Conservation (phyloP, 2,329 filamentous ascomycete species). For the Scedosporium aurantiacum region DNA sequence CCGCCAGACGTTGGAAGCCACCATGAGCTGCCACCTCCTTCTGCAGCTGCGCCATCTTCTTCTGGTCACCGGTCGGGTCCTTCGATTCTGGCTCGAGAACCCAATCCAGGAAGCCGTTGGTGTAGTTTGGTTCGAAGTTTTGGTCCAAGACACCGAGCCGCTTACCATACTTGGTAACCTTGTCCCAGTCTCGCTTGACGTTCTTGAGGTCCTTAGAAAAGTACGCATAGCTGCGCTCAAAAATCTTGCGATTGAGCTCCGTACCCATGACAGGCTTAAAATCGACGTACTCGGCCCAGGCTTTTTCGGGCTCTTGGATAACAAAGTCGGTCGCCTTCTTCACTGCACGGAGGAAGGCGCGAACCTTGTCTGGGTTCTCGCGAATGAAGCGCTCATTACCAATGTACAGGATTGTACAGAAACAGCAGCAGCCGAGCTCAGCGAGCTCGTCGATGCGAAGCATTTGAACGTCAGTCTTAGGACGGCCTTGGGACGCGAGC, state of each 20-base stretch:
- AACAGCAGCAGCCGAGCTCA: conserved; percentile 72
- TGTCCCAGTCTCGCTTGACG: conserved; percentile 62
- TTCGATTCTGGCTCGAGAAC: conserved; percentile 49
- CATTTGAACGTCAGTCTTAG: conserved; percentile 63
- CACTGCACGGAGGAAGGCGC: conserved; percentile 59
- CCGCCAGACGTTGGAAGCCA: conserved; percentile 45
- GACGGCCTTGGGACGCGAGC: conserved; percentile 52
- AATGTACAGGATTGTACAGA: conserved; percentile 73
- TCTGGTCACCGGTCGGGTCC: conserved; percentile 64
- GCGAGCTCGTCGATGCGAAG: conserved; percentile 71
- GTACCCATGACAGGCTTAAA: conserved; percentile 63
- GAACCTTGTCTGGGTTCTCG: conserved; percentile 54
- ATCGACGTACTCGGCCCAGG: conserved; percentile 59
- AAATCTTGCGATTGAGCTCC: conserved; percentile 64
- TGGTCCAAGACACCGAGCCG: conserved; percentile 55
- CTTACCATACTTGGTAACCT: conserved; percentile 69
- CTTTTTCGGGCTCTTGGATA: conserved; percentile 47
- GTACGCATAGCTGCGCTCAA: conserved; percentile 68
- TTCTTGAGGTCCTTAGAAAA: conserved; percentile 67
- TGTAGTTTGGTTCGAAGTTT: conserved; percentile 61
- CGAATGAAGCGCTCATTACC: conserved; percentile 61
- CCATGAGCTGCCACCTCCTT: conserved; percentile 52
- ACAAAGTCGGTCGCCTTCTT: conserved; percentile 67
- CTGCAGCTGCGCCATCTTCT: conserved; percentile 60
- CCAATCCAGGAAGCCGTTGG: conserved; percentile 61